Conservation (phyloP, 2,329 filamentous ascomycete genomes). For the Xylariaceae sp. region DNA sequence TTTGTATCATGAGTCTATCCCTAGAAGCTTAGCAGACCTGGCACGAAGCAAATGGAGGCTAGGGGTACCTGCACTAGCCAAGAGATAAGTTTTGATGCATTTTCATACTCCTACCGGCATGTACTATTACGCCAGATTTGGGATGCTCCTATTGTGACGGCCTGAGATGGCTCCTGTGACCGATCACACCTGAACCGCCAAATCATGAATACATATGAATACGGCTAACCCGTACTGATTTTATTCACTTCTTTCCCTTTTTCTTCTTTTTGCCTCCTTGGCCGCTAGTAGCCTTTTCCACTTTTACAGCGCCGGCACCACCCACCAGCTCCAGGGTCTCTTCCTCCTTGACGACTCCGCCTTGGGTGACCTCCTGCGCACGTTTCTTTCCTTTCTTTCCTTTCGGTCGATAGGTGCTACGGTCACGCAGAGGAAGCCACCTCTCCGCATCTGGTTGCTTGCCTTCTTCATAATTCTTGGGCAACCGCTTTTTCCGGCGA, state of each 20-base stretch:
- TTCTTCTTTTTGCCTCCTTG: constrained; percentile 45
- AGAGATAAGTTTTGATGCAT: no score
- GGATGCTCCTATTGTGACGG: no score
- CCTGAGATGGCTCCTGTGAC: no score
- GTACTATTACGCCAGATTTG: no score
- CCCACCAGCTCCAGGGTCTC: constrained; percentile 69
- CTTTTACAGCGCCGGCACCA: constrained; percentile 66
- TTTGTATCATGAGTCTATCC: no score
- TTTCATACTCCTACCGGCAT: no score
- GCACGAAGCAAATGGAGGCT: no score
- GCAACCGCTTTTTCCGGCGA: constrained; percentile 62
- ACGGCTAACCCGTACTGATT: not conserved
- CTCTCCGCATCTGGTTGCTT: constrained; percentile 88
- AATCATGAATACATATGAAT: not conserved
- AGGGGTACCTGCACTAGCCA: no score
- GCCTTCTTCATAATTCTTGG: constrained; percentile 75
- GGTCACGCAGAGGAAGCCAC: constrained; percentile 89
- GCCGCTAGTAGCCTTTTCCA: constrained; percentile 60
- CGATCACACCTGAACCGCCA: no score
- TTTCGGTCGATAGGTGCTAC: constrained; percentile 87
- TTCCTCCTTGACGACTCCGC: constrained; percentile 78
- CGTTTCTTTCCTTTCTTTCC: constrained; percentile 91
- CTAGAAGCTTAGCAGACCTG: no score
- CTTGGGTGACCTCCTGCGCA: constrained; percentile 79
- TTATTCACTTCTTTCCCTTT: constrained; percentile 55